phyloP scores from a whole-genome alignment of 2,329 filamentous ascomycete genomes.

The Neoascochyta sp. region DNA sequence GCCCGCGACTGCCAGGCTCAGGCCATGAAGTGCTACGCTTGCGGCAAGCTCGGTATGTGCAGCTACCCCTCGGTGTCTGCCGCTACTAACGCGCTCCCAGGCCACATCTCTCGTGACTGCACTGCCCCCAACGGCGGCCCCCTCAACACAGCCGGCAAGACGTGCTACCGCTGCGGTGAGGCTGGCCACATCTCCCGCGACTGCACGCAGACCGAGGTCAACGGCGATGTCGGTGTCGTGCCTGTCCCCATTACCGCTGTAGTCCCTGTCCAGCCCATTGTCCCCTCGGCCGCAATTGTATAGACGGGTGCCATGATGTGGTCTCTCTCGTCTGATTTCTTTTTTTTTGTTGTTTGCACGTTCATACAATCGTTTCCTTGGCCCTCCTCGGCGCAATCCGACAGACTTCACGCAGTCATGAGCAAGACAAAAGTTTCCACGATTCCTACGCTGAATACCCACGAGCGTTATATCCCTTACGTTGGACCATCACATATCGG shows the following conservation, averaged over 20 bases:
- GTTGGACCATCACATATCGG: slow-evolving; percentile 38
- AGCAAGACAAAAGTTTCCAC: slow-evolving; percentile 38
- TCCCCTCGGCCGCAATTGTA: slow-evolving; percentile 42
- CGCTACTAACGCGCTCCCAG: slow-evolving; percentile 34
- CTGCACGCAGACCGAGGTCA: slow-evolving; percentile 71
- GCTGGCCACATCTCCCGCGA: slow-evolving; percentile 94
- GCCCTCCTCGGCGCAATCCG: slow-evolving; percentile 31
- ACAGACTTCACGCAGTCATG: slow-evolving; percentile 39
- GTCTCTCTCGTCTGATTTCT: slow-evolving; percentile 5
- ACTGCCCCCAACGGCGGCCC: slow-evolving; percentile 94
- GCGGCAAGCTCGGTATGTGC: slow-evolving; percentile 67
- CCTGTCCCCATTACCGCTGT: slow-evolving; percentile 19
- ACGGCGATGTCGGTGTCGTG: slow-evolving; percentile 38
- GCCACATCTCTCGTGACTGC: slow-evolving; percentile 92
- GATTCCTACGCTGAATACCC: slow-evolving; percentile 46
- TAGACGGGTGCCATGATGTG: slow-evolving; percentile 16
- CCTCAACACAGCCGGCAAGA: slow-evolving; percentile 94
- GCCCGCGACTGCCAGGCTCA: slow-evolving; percentile 97
- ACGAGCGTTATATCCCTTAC: slow-evolving; percentile 40
- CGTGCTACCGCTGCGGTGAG: slow-evolving; percentile 96
- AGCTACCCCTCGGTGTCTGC: not conserved
- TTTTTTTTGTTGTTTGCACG: slow-evolving; percentile 13
- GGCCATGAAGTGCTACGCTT: slow-evolving; percentile 98
- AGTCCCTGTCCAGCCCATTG: slow-evolving; percentile 36
- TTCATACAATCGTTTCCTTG: slow-evolving; percentile 32